A percentile compares a stretch with the other conserved stretches of the same genome.
Evolutionary conservation across 2,329 filamentous ascomycete species (phyloP).

Genomic region (Hymenoscyphus salicellus): DNA sequence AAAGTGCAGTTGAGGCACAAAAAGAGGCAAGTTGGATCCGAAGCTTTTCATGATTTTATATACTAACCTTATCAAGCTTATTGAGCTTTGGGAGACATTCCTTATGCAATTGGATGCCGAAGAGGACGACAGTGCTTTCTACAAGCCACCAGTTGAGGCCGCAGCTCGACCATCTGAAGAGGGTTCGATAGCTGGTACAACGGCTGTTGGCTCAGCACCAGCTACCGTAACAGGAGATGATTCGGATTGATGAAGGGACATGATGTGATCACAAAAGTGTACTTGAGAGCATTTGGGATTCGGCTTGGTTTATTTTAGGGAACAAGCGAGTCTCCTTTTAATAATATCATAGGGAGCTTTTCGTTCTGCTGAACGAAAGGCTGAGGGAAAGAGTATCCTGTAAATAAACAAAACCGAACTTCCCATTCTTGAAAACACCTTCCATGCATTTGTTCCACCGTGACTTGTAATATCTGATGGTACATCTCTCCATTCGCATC

Average conservation of each 20-base stretch:
- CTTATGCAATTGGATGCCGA: conserved; percentile 93
- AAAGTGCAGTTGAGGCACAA: conserved; percentile 94
- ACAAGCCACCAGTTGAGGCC: conserved; percentile 59
- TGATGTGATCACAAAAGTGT: conserved; percentile 3
- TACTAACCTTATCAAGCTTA: conserved; percentile 43
- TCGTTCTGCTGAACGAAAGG: conserved; percentile 2
- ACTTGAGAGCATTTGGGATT: background rate
- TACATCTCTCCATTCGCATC: conserved; percentile 6
- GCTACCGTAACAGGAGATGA: conserved; percentile 27
- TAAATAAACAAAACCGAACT: conserved; percentile 33
- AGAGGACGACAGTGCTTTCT: conserved; percentile 72
- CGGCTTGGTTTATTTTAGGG: background rate
- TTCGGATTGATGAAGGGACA: conserved; percentile 20
- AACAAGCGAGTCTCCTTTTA: background rate
- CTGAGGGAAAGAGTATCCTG: conserved; percentile 23
- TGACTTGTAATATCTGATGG: background rate
- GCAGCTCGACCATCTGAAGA: conserved; percentile 48
- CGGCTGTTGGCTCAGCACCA: conserved; percentile 23
- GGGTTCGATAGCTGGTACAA: conserved; percentile 37
- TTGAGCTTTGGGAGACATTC: conserved; percentile 98
- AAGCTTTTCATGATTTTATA: conserved; percentile 41
- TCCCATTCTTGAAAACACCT: conserved; percentile 15
- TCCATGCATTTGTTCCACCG: background rate
- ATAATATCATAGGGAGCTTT: background rate
- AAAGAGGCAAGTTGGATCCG: conserved; percentile 48